These are phyloP conservation scores for Pseudonitzschia multiseries DNA, from an alignment of 108 stramenopile species.

Conservation along the genomic window DNA sequence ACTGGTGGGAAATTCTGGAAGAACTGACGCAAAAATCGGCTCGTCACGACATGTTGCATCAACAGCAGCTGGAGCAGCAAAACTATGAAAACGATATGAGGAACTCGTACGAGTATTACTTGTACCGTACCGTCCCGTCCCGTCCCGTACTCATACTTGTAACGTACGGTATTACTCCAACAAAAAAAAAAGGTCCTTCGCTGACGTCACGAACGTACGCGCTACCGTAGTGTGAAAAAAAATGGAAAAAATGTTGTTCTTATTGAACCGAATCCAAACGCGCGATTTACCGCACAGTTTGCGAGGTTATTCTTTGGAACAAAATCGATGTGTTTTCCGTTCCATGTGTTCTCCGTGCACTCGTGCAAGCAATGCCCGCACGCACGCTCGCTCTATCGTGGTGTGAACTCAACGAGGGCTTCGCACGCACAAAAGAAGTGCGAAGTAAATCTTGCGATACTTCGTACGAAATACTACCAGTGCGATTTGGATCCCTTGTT, in stretches of 20 bases:
- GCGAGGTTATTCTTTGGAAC: constrained; percentile 8
- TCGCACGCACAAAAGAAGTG: not conserved
- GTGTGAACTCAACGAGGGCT: not conserved
- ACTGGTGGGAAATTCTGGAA: not conserved
- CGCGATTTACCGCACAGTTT: not conserved
- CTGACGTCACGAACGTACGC: constrained; percentile 5
- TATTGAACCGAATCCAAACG: constrained; percentile 8
- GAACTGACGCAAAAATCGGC: constrained; percentile 7
- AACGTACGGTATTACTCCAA: too few species aligned
- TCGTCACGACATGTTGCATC: constrained; percentile 3
- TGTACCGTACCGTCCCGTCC: too few species aligned
- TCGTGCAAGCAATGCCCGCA: not conserved
- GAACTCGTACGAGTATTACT: too few species aligned
- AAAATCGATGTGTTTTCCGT: constrained; percentile 5
- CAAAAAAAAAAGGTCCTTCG: not conserved
- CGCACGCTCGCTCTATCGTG: not conserved
- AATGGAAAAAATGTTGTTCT: not conserved
- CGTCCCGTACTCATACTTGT: too few species aligned
- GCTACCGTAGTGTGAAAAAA: not conserved
- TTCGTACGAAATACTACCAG: not conserved
- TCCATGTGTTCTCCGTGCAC: constrained; percentile 5
- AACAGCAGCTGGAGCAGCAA: not conserved
- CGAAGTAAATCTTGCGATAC: too few species aligned
- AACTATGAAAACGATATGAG: too few species aligned
- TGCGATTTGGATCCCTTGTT: not conserved